These are phyloP conservation scores for Penicillium verhagenii DNA, from an alignment of 495 filamentous ascomycete species.

Conservation along the genomic window DNA sequence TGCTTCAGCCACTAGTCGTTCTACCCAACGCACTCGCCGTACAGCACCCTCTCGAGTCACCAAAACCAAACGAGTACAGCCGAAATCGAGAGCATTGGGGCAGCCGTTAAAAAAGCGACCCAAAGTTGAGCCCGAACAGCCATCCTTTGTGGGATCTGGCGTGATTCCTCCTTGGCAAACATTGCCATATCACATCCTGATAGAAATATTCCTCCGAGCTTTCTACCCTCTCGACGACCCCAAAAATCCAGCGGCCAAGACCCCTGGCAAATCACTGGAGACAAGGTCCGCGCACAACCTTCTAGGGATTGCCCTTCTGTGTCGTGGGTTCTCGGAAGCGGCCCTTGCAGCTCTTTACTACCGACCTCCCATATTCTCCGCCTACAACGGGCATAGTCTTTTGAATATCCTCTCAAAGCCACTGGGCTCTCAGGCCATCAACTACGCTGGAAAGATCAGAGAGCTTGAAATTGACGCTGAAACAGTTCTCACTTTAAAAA, in stretches of 20 bases:
- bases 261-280: constrained; percentile 21
- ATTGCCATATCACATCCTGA: constrained; percentile 69
- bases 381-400: constrained; percentile 49
- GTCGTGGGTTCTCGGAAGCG: constrained; percentile 67
- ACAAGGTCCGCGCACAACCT: constrained; percentile 55
- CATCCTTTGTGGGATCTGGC: constrained; percentile 32
- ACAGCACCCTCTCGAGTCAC: constrained; percentile 11
- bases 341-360: constrained; percentile 73
- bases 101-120: constrained; percentile 28
- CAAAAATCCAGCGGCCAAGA: constrained; percentile 2
- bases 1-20: neutral
- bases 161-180: constrained; percentile 64
- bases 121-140: constrained; percentile 20
- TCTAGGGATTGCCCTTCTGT: constrained; percentile 56
- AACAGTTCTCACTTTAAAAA: constrained; percentile 40
- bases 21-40: neutral
- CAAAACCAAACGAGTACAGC: constrained; percentile 13
- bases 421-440: constrained; percentile 40
- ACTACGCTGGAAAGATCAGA: constrained; percentile 67
- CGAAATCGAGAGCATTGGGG: neutral
- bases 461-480: constrained; percentile 66
- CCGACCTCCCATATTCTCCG: constrained; percentile 60
- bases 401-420: constrained; percentile 46
- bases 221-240: constrained; percentile 60
- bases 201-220: constrained; percentile 66